Conservation (phyloP, 306 rosid genomes). For the Adenanthera pavonina region DNA sequence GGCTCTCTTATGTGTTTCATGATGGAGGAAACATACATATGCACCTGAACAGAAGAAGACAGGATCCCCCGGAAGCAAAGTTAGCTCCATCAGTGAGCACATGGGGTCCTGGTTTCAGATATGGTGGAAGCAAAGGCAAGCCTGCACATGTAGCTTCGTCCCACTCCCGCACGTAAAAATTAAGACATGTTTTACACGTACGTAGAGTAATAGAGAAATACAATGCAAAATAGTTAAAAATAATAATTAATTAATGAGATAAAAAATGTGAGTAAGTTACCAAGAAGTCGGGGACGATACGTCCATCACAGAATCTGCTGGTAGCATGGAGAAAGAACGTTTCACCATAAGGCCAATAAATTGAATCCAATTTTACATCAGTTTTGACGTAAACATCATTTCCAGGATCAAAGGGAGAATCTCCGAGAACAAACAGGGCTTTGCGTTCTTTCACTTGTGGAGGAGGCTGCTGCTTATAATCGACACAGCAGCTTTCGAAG, state of each 20-base stretch:
- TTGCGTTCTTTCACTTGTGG: not conserved
- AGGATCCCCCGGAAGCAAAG: conserved; percentile 55
- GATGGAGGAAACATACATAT: not conserved
- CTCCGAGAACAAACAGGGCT: conserved; percentile 25
- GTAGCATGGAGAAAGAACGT: conserved; percentile 29
- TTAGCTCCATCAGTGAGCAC: conserved; percentile 40
- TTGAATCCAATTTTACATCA: accelerated
- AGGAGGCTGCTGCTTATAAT: not conserved
- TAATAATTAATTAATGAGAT: too few relatives aligned
- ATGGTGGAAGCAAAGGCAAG: conserved; percentile 43
- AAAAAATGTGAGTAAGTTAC: not conserved
- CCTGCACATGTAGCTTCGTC: conserved; percentile 5
- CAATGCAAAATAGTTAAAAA: not conserved
- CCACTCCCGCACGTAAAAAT: too few relatives aligned
- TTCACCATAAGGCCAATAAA: conserved; percentile 14
- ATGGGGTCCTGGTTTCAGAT: conserved; percentile 36
- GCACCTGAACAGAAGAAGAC: conserved; percentile 2
- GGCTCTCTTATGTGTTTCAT: too few relatives aligned
- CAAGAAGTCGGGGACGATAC: conserved; percentile 25
- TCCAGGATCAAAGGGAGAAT: conserved; percentile 18
- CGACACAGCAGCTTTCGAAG: not conserved
- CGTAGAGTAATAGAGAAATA: too few relatives aligned
- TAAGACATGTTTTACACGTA: too few relatives aligned
- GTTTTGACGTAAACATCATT: not conserved
- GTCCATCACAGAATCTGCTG: conserved; percentile 21